These are phyloP conservation scores for Zymoseptoria tritici DNA, from an alignment of 2,329 filamentous ascomycete species.

Conservation along the genomic window DNA sequence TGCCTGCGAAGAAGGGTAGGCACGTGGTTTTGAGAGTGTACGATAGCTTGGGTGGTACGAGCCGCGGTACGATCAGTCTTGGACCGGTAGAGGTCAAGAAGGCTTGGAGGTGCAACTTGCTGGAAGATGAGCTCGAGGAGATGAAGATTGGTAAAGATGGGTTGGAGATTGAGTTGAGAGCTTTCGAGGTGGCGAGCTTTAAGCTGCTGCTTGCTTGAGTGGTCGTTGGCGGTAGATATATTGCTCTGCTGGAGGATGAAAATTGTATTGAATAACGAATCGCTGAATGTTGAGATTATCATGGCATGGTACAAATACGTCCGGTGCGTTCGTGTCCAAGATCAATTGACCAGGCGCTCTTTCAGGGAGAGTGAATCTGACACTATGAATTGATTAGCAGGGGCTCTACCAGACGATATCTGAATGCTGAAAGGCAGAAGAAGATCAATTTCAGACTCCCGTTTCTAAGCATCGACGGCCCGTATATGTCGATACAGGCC, in stretches of 20 bases:
- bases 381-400: neutral
- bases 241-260: neutral
- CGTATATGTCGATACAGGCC: conserved; percentile 44
- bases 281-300: neutral
- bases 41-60: conserved; percentile 77
- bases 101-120: conserved; percentile 73
- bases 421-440: neutral
- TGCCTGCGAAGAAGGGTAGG: conserved; percentile 55
- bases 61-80: conserved; percentile 62
- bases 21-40: conserved; percentile 82
- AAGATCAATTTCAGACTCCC: conserved; percentile 23
- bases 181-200: conserved; percentile 34
- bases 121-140: conserved; percentile 78
- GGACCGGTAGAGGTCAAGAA: conserved; percentile 61
- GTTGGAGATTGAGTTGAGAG: conserved; percentile 33
- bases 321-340: neutral
- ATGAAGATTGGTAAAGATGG: conserved; percentile 42
- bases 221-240: neutral
- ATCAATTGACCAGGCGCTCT: neutral
- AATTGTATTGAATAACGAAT: neutral
- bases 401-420: neutral
- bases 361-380: neutral
- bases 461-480: conserved; percentile 45
- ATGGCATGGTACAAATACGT: neutral
- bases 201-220: conserved; percentile 27